These are phyloP conservation scores for Aschersonia sp. DNA, from an alignment of 2,329 filamentous ascomycete species.

Conservation along the genomic window DNA sequence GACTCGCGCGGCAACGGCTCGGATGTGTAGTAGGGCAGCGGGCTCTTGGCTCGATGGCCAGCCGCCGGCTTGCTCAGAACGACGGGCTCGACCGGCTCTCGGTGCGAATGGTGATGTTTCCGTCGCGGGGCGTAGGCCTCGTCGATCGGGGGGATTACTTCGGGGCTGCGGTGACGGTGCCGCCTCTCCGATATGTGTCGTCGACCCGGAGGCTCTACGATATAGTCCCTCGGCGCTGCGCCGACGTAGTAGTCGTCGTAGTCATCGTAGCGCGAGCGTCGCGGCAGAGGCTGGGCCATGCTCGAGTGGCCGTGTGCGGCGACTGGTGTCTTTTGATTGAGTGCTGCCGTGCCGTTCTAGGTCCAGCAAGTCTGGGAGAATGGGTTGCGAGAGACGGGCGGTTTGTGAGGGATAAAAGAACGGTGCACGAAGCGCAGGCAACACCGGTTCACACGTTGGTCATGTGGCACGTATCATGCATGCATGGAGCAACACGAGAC, in stretches of 20 bases:
- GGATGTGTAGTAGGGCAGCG: conserved; percentile 3
- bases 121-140: conserved; percentile 5
- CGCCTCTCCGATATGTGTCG: conserved; percentile 11
- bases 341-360: no score
- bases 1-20: conserved; percentile 4
- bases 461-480: no score
- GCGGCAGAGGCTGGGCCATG: conserved; percentile 4
- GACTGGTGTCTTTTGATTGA: no score
- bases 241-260: conserved; percentile 11
- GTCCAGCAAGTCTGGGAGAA: background rate
- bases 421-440: no score
- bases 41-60: conserved; percentile 5
- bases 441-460: no score
- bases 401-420: no score
- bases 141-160: conserved; percentile 1
- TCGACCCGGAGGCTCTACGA: conserved; percentile 5
- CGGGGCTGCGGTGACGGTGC: conserved; percentile 7
- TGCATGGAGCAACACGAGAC: no score
- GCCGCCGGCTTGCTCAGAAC: conserved; percentile 1
- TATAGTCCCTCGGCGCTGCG: conserved; percentile 1
- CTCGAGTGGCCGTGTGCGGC: no score
- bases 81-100: conserved; percentile 2
- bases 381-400: background rate
- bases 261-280: conserved; percentile 12
- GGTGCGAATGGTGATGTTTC: conserved; percentile 1